Evolutionary conservation across 306 rosid genomes (phyloP), one percentile per base, ranked within the genome.

Genomic region (Vigna radiata): DNA sequence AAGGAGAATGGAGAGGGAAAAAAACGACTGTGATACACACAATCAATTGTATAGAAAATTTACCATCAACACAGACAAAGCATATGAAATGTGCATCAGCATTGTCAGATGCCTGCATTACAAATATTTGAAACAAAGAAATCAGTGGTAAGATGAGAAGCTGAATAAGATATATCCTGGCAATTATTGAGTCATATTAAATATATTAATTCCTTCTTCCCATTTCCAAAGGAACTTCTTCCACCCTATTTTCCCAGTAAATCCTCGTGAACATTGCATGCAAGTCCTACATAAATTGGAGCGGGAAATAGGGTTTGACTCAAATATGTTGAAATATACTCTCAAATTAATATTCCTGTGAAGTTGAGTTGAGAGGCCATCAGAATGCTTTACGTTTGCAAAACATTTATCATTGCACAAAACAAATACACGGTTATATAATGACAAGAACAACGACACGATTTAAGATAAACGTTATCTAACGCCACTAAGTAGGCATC

Each of bases 11-110:
- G 61, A 62, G 37, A 39, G 39, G 43, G 70, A 73, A 25, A 44
- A 85, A 41, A 82, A 62, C 2, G 21, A 33, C 12, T 60, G 12
- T 27, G 31, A 33, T 46, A 70, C 18, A 4, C 50, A 18, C 60
- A 54, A 56, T 21, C 31, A 77, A 19, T 25, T 16, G 12, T 17
- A 65, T 25, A 9, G 47, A 77, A 65, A 15, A 71, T 46, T 37
- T 88, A 91, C 98, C 97, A 52, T 90, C 90, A 47, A 87, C 90
- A 43, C 94, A 91, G n/a, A 90, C 41, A 72, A 90, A 93, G 88
- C 96, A 91, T 85, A 93, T 91, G 81, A 93, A 93, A 85, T 93
- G 98, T 65, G 93, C 77, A 62, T 83, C 81, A 41, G 70, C 96
- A 2, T 87, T 75, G 36, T 87, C 93, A 1, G 91, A 72, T 77